A percentile compares a stretch with the other conserved stretches of the same genome.
phyloP scores from a whole-genome alignment of 306 rosid genomes.

The Casuarina cunninghamiana region DNA sequence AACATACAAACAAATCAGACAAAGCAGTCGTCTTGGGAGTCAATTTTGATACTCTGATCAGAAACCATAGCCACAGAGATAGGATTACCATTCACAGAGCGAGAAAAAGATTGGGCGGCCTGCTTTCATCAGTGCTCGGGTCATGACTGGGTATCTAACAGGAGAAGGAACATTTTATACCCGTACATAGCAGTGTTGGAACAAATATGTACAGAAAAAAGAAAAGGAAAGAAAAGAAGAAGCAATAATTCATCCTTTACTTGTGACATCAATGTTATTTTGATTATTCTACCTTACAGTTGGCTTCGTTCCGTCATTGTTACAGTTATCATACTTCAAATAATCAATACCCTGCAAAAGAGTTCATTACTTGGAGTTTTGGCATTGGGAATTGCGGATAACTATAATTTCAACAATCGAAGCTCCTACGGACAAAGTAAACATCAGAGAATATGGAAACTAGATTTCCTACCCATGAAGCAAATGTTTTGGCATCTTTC shows the following conservation, averaged over 20 bases:
- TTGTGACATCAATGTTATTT: not conserved
- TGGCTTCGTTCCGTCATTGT: conserved; percentile 70
- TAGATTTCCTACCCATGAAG: conserved; percentile 73
- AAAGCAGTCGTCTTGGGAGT: conserved; percentile 9
- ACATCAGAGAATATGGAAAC: not conserved
- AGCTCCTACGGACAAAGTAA: not conserved
- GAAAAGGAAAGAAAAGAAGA: not conserved
- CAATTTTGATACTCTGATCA: not conserved
- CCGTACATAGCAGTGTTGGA: not conserved
- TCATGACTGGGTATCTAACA: conserved; percentile 83
- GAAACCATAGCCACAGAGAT: not conserved
- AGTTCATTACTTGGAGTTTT: no score
- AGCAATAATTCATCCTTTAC: not conserved
- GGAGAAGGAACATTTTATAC: conserved; percentile 17
- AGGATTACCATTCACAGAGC: conserved; percentile 84
- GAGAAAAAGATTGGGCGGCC: conserved; percentile 90
- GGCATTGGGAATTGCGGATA: not conserved
- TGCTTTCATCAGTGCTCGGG: conserved; percentile 79
- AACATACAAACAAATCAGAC: conserved; percentile 10
- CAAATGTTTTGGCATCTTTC: conserved; percentile 87
- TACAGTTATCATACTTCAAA: conserved; percentile 94
- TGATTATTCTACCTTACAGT: conserved; percentile 56
- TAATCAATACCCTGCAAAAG: conserved; percentile 85
- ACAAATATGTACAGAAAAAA: not conserved
- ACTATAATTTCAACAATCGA: not conserved